Conservation (phyloP, 2,329 filamentous ascomycete genomes). For the Microdochium paspali region DNA sequence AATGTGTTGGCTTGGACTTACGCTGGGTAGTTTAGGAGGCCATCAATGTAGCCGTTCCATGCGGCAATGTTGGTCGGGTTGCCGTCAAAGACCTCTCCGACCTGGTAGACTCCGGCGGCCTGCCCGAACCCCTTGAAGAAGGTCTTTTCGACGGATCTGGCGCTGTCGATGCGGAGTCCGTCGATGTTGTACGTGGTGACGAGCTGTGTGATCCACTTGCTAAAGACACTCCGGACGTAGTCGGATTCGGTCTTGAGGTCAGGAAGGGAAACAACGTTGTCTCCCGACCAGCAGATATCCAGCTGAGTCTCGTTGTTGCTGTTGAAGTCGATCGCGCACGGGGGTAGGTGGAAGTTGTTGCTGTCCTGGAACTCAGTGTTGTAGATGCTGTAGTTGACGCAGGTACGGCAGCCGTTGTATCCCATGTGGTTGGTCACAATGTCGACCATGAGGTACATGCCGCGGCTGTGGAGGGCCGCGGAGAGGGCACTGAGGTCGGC, state of each 20-base stretch:
- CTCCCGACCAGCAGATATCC: slow-evolving; percentile 39
- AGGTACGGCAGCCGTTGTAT: slow-evolving; percentile 33
- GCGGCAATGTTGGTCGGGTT: slow-evolving; percentile 30
- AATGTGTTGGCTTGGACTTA: slow-evolving; percentile 16
- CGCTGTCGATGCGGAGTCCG: slow-evolving; percentile 39
- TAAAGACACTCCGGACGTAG: slow-evolving; percentile 31
- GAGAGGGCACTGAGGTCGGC: slow-evolving; percentile 39
- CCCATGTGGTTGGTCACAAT: slow-evolving; percentile 48
- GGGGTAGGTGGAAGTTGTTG: slow-evolving; percentile 9
- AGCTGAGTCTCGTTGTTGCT: slow-evolving; percentile 27
- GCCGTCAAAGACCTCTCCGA: slow-evolving; percentile 41
- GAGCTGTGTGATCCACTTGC: slow-evolving; percentile 35
- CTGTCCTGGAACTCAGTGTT: slow-evolving; percentile 7
- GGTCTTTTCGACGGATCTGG: slow-evolving; percentile 34
- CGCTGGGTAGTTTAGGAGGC: slow-evolving; percentile 39
- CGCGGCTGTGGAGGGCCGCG: slow-evolving; percentile 37
- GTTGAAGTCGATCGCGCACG: slow-evolving; percentile 41
- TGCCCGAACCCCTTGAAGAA: slow-evolving; percentile 35
- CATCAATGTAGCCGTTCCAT: slow-evolving; percentile 36
- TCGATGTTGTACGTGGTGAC: slow-evolving; percentile 43
- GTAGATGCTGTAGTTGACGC: slow-evolving; percentile 43
- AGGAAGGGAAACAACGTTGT: slow-evolving; percentile 31
- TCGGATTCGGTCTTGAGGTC: slow-evolving; percentile 34
- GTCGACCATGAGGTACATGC: slow-evolving; percentile 55
- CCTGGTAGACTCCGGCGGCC: slow-evolving; percentile 35